Percentiles rank a stretch among this genome's conserved stretches.
These are phyloP conservation scores for Ogataea saltuana DNA, from an alignment of 805 yeast genomes.

Conservation along the genomic window DNA sequence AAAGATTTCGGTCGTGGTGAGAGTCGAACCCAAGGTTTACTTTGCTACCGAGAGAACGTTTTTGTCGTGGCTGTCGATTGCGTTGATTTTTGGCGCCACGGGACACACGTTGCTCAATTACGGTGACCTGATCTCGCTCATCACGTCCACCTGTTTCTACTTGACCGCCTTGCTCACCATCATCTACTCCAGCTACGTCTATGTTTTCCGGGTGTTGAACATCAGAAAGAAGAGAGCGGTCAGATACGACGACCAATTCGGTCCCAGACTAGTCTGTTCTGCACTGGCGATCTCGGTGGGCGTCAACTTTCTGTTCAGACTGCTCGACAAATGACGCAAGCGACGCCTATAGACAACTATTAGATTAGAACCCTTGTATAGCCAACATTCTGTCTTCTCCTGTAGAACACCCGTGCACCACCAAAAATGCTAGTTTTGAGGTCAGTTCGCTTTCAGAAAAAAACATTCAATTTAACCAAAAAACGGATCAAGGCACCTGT, in stretches of 20 bases:
- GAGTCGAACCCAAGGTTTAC: conserved; percentile 98
- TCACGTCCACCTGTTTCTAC: conserved; percentile 87
- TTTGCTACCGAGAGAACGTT: conserved; percentile 97
- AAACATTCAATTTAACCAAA: too few species aligned
- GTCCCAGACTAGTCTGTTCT: conserved; percentile 81
- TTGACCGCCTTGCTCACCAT: conserved; percentile 75
- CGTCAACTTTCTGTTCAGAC: conserved; percentile 57
- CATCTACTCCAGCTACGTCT: conserved; percentile 67
- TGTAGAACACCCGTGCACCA: too few species aligned
- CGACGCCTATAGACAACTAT: background rate
- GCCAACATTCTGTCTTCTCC: background rate
- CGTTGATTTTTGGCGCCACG: conserved; percentile 83
- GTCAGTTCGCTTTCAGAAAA: too few species aligned
- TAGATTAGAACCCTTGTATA: too few species aligned
- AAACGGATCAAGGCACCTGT: too few species aligned
- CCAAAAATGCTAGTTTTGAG: too few species aligned
- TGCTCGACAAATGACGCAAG: conserved; percentile 40
- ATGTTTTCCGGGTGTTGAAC: conserved; percentile 77
- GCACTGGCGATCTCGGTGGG: conserved; percentile 71
- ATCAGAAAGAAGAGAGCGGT: conserved; percentile 82
- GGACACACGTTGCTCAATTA: conserved; percentile 84
- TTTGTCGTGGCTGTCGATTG: conserved; percentile 90
- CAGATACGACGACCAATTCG: conserved; percentile 82
- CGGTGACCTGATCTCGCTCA: conserved; percentile 72
- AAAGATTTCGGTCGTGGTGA: conserved; percentile 85